phyloP scores from a whole-genome alignment of 2,329 filamentous ascomycete species.

The Aspergillus sp. region DNA sequence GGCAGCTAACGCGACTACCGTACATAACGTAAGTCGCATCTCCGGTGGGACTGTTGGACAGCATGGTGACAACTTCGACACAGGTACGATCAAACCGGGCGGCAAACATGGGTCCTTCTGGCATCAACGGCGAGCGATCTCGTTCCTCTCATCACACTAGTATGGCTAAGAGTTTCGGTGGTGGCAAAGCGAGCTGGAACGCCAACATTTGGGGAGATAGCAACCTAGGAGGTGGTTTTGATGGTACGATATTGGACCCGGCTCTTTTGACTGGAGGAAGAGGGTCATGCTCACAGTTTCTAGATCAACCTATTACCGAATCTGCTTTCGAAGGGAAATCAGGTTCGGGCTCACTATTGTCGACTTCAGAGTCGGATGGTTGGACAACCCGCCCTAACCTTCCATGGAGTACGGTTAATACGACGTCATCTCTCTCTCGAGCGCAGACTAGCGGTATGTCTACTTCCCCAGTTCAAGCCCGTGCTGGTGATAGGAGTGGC shows the following conservation, averaged over 20 bases:
- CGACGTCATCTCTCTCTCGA: slow-evolving; percentile 39
- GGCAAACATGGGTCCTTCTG: slow-evolving; percentile 35
- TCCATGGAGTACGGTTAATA: slow-evolving; percentile 56
- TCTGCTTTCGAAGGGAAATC: slow-evolving; percentile 51
- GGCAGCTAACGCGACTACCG: slow-evolving; percentile 28
- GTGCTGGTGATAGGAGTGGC: slow-evolving; percentile 43
- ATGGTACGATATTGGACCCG: slow-evolving; percentile 21
- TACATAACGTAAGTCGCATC: slow-evolving; percentile 32
- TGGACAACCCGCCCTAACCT: slow-evolving; percentile 51
- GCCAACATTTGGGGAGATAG: slow-evolving; percentile 51
- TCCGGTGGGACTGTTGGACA: background rate
- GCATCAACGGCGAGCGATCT: slow-evolving; percentile 29
- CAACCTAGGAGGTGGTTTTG: slow-evolving; percentile 42
- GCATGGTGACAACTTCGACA: background rate
- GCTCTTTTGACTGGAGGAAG: too few relatives aligned
- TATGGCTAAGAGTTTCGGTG: slow-evolving; percentile 41
- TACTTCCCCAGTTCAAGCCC: slow-evolving; percentile 56
- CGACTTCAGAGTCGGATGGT: slow-evolving; percentile 63
- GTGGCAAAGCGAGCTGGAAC: slow-evolving; percentile 40
- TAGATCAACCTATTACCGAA: slow-evolving; percentile 25
- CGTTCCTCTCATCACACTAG: slow-evolving; percentile 33
- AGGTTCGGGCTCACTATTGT: slow-evolving; percentile 65
- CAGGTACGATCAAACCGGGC: slow-evolving; percentile 32
- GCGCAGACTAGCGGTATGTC: slow-evolving; percentile 42
- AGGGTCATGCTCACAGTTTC: background rate